Evolutionary conservation across 345 rosid species (phyloP).

Genomic region (Acer yangbiense): DNA sequence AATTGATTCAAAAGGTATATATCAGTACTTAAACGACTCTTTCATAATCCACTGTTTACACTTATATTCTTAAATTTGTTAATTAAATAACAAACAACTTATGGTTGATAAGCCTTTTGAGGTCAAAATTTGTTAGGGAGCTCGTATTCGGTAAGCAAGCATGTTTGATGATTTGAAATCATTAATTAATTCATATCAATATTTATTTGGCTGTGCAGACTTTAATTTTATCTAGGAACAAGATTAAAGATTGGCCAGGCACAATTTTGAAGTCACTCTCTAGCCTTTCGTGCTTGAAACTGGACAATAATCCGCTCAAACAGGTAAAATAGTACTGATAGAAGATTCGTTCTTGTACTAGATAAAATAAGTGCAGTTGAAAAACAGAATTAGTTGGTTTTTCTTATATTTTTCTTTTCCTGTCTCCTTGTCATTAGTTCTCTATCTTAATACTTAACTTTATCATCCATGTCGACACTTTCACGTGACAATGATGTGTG

Average conservation of each 20-base stretch:
- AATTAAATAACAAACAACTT: not conserved
- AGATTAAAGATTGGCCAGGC: constrained; percentile 81
- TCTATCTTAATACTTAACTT: not conserved
- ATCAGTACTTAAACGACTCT: not conserved
- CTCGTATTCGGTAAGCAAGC: not conserved
- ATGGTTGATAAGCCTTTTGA: constrained; percentile 3
- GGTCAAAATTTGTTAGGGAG: not conserved
- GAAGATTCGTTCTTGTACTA: not conserved
- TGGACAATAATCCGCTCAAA: constrained; percentile 72
- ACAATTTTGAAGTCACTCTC: constrained; percentile 62
- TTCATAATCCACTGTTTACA: not conserved
- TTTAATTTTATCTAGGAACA: constrained; percentile 74
- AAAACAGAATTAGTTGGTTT: not conserved
- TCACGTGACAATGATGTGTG: not conserved
- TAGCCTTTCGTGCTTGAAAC: constrained; percentile 71
- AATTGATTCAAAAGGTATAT: too few species aligned
- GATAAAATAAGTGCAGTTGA: not conserved
- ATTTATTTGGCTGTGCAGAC: constrained; percentile 44
- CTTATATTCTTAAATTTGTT: not conserved
- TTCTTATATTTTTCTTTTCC: not conserved
- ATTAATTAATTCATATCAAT: not conserved
- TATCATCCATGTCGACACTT: not conserved
- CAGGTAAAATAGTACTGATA: constrained; percentile 49
- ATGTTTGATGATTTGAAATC: constrained; percentile 10
- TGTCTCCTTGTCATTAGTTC: not conserved